Evolutionary conservation across 768 basidiomycete species (phyloP).

Genomic region (Pleurotus tuber-regium): DNA sequence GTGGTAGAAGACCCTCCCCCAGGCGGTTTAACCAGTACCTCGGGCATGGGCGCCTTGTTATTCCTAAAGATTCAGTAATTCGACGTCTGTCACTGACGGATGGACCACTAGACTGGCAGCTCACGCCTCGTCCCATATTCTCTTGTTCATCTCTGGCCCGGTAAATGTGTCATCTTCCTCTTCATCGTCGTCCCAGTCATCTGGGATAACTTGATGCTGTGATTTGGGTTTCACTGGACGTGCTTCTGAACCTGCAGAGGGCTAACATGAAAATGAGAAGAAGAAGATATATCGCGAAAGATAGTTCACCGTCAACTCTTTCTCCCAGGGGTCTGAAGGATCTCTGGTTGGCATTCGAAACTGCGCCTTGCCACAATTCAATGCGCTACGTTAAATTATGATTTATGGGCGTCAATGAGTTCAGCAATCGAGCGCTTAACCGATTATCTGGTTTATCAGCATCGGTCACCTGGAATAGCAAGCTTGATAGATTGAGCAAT

Average conservation of each 20-base stretch:
- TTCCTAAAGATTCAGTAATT: slow-evolving; percentile 39
- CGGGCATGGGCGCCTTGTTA: slow-evolving; percentile 63
- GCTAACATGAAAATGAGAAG: neutral
- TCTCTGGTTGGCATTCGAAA: slow-evolving; percentile 5
- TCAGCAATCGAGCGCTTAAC: no score
- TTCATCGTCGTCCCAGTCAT: slow-evolving; percentile 61
- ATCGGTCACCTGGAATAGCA: no score
- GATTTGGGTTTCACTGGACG: neutral
- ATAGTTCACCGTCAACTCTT: neutral
- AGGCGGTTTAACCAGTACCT: slow-evolving; percentile 44
- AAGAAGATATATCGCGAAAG: neutral
- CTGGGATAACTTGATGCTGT: slow-evolving; percentile 22
- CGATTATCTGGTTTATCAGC: no score
- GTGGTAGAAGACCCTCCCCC: slow-evolving; percentile 32
- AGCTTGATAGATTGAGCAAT: no score
- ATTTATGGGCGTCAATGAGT: no score
- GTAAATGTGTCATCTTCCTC: slow-evolving; percentile 35
- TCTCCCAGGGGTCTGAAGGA: slow-evolving; percentile 1
- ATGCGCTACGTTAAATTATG: no score
- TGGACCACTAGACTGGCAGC: slow-evolving; percentile 23
- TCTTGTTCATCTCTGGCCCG: slow-evolving; percentile 29
- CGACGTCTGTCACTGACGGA: neutral
- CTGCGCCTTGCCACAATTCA: no score
- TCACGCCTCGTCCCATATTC: slow-evolving; percentile 72
- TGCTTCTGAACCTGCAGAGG: neutral